Evolutionary conservation across 306 rosid genomes (phyloP), one percentile per base, ranked within the genome.

Genomic region (Leucaena leucocephala): DNA sequence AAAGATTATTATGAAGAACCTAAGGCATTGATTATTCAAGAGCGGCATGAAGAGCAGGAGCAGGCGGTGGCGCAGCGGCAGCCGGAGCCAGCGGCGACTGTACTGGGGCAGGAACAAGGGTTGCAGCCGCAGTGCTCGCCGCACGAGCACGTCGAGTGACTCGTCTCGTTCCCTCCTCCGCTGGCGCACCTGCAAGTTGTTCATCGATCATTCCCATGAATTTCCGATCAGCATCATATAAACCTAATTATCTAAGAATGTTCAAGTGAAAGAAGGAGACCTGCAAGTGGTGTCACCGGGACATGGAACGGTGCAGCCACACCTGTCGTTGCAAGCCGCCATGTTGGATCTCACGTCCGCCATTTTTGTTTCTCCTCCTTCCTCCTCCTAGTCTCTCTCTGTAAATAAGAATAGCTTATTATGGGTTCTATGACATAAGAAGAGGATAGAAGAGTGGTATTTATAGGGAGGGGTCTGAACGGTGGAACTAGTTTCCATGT

Each of bases 121-220:
- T 92, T 92, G 88, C 97, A 92, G 12, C 88, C 88, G 21, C 97
- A 94, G 50, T 92, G 93, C 72, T 90, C 87, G 5, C 98, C 96
- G 19, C 98, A 94, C 2, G 93, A n/a, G 78, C 98, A 94, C 34
- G 86, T 85, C 55, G 38, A 19, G 76, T 88, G 91, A 3, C 34
- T 17, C 2, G 54, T 39, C 35, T 6, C 49, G 0, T 61, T 33
- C 17, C 67, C 40, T 8, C 67, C 17, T 0, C 67, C 8, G 64
- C 64, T 33, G 11, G 39, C 4, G 3, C 65, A 59, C 65, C 64
- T 80, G 84, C 27, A 27, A 27, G 27, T 27, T 27, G 27, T 27
- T 27, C 27, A 27, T 27, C 27, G 27, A 27, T 27, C 27, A 27
- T 27, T 27, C 27, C 27, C 27, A 27, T 0, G 0, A 27, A 27